phyloP scores from a whole-genome alignment of 2,329 filamentous ascomycete genomes.

The Alternaria infectoria region DNA sequence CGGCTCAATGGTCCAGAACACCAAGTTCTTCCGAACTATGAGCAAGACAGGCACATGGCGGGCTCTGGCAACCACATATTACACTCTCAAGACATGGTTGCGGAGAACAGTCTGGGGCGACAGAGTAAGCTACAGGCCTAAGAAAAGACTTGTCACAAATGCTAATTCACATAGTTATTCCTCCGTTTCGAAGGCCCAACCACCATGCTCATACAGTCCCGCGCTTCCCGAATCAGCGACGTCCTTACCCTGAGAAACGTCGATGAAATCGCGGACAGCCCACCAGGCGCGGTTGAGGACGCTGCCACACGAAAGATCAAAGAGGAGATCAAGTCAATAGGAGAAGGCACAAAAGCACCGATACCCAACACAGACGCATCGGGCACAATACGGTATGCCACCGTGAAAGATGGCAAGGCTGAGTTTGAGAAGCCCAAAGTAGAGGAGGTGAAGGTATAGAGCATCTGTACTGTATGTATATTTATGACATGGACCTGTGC shows the following conservation, averaged over 20 bases:
- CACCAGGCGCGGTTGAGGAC: constrained; percentile 71
- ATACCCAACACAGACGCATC: constrained; percentile 22
- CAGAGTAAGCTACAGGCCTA: constrained; percentile 57
- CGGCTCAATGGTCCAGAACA: constrained; percentile 68
- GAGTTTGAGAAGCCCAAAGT: constrained; percentile 27
- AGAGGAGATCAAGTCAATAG: constrained; percentile 45
- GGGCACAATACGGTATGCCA: constrained; percentile 32
- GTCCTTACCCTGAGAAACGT: constrained; percentile 78
- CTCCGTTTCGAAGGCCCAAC: constrained; percentile 86
- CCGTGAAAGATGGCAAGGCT: constrained; percentile 36
- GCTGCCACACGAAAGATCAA: constrained; percentile 52
- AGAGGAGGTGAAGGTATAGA: constrained; percentile 6
- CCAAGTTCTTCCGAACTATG: constrained; percentile 76
- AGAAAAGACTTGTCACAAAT: neutral
- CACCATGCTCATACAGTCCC: constrained; percentile 85
- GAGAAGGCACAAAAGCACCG: constrained; percentile 22
- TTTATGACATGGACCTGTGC: neutral
- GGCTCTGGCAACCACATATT: constrained; percentile 67
- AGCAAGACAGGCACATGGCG: constrained; percentile 76
- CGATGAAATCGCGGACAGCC: constrained; percentile 86
- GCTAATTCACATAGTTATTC: constrained; percentile 65
- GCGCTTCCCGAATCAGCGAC: constrained; percentile 80
- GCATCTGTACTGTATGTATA: constrained; percentile 20
- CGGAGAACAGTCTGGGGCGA: constrained; percentile 92
- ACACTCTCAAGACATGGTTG: constrained; percentile 75